These are phyloP conservation scores for Plasmodium coatneyi DNA, from an alignment of 169 alveolate genomes.

Conservation along the genomic window DNA sequence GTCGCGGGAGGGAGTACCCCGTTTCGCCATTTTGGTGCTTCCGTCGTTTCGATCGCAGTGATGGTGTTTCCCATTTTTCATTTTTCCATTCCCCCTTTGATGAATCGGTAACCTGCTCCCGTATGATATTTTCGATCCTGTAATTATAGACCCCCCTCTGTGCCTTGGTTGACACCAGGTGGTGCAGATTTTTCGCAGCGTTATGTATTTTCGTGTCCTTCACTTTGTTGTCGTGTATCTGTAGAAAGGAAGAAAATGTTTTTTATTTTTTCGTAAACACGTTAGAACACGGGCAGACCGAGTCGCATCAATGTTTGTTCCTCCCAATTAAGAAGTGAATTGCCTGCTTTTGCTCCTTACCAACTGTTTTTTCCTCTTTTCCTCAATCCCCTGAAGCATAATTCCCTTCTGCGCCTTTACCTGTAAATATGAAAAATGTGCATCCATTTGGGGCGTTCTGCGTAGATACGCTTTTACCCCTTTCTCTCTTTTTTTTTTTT, in stretches of 20 bases:
- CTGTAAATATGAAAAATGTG: slow-evolving; percentile 5
- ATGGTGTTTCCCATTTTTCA: neutral
- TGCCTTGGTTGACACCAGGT: slow-evolving; percentile 57
- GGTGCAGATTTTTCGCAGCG: slow-evolving; percentile 69
- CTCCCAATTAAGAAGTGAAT: neutral
- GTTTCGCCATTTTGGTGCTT: neutral
- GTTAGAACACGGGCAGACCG: neutral
- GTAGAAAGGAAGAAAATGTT: neutral
- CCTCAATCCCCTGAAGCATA: slow-evolving; percentile 31
- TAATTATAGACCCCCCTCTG: slow-evolving; percentile 66
- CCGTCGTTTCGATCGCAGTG: neutral
- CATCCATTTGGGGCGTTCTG: neutral
- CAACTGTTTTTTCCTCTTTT: slow-evolving; percentile 35
- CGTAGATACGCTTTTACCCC: neutral
- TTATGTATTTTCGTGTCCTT: slow-evolving; percentile 41
- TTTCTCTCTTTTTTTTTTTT: neutral
- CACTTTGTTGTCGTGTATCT: slow-evolving; percentile 34
- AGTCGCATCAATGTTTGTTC: neutral
- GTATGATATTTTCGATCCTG: slow-evolving; percentile 66
- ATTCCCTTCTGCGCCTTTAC: slow-evolving; percentile 22
- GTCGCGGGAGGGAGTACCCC: neutral
- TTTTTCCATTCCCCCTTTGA: neutral
- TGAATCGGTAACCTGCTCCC: slow-evolving; percentile 40
- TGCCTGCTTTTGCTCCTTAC: neutral
- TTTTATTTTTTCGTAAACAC: neutral